Conservation (phyloP, 2,329 filamentous ascomycete species). For the Aspergillus fructus region DNA sequence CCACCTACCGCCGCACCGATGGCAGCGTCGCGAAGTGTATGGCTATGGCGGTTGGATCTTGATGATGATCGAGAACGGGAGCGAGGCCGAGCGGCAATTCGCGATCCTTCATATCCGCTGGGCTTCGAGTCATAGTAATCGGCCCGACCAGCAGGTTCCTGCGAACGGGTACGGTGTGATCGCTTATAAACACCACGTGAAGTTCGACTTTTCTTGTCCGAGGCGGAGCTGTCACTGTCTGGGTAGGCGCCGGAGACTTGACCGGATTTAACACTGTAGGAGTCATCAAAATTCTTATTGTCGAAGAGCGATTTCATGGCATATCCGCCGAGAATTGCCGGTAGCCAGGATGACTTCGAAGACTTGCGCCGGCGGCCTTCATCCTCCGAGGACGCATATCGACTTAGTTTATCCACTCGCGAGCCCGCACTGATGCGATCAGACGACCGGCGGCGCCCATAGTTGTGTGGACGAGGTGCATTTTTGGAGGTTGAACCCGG, state of each 20-base stretch:
- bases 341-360: slow-evolving; percentile 54
- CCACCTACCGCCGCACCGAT: slow-evolving; percentile 38
- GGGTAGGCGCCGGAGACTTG: slow-evolving; percentile 34
- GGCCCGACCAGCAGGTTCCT: slow-evolving; percentile 34
- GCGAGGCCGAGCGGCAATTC: slow-evolving; percentile 32
- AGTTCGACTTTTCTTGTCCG: slow-evolving; percentile 41
- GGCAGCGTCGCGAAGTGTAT: slow-evolving; percentile 34
- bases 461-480: slow-evolving; percentile 62
- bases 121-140: slow-evolving; percentile 28
- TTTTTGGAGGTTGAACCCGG: slow-evolving; percentile 56
- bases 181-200: slow-evolving; percentile 42
- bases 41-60: slow-evolving; percentile 25
- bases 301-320: slow-evolving; percentile 56
- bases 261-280: slow-evolving; percentile 59
- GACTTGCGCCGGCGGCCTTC: slow-evolving; percentile 48
- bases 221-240: slow-evolving; percentile 29
- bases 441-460: slow-evolving; percentile 48
- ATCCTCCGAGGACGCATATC: slow-evolving; percentile 56
- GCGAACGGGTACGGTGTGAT: slow-evolving; percentile 31
- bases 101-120: slow-evolving; percentile 23
- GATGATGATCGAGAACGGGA: slow-evolving; percentile 44
- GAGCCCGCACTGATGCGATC: slow-evolving; percentile 44
- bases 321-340: slow-evolving; percentile 55
- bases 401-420: slow-evolving; percentile 60
- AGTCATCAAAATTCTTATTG: slow-evolving; percentile 59